phyloP scores from a whole-genome alignment of 2,329 filamentous ascomycete species.

The Gliomastix tumulicola region DNA sequence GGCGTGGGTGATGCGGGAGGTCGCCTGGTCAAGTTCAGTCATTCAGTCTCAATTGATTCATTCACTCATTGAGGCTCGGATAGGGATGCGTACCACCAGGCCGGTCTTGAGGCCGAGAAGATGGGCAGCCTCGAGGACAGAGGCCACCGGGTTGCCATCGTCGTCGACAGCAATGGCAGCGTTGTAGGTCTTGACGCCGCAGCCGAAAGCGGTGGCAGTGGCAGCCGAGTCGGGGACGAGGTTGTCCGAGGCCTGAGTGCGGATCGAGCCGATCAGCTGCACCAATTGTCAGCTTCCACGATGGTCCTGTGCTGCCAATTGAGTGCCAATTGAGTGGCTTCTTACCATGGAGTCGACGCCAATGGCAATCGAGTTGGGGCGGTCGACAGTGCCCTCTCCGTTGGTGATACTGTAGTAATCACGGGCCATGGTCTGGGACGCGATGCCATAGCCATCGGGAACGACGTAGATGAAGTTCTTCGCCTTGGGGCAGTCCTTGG shows the following conservation, averaged over 20 bases:
- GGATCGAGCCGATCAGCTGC: constrained; percentile 11
- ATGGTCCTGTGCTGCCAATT: neutral
- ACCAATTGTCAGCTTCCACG: neutral
- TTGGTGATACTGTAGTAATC: constrained; percentile 11
- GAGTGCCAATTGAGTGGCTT: neutral
- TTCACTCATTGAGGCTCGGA: too few relatives aligned
- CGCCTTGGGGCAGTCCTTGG: constrained; percentile 5
- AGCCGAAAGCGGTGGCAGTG: constrained; percentile 13
- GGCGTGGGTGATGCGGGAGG: constrained; percentile 14
- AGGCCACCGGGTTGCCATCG: constrained; percentile 12
- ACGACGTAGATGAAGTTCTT: constrained; percentile 25
- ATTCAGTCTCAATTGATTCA: neutral
- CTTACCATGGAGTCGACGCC: constrained; percentile 13
- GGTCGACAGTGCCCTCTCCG: constrained; percentile 7
- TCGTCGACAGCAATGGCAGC: constrained; percentile 12
- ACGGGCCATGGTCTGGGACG: constrained; percentile 19
- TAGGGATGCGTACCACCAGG: constrained; percentile 11
- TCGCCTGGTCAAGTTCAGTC: neutral
- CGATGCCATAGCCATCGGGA: constrained; percentile 19
- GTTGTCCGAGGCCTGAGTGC: constrained; percentile 12
- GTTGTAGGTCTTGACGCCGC: constrained; percentile 15
- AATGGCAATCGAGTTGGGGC: constrained; percentile 9
- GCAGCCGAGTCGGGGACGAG: constrained; percentile 15
- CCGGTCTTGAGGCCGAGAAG: constrained; percentile 13
- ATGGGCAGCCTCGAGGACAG: constrained; percentile 14